These are phyloP conservation scores for Vitis hybrid DNA, from an alignment of 177 flowering plant genomes.

Conservation along the genomic window DNA sequence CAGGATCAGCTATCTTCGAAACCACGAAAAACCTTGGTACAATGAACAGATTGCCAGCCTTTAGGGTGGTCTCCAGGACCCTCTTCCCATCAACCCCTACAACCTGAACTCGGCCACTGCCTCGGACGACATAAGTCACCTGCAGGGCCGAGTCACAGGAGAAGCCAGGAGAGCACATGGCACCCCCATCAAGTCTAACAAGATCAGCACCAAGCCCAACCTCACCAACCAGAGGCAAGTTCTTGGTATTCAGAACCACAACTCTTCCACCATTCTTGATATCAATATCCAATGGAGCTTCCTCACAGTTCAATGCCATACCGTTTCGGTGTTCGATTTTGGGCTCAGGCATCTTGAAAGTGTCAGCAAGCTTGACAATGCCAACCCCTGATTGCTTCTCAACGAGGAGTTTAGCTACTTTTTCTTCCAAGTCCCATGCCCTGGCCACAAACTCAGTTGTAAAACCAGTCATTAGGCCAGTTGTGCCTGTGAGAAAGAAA, in stretches of 20 bases:
- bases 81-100: conserved; percentile 72
- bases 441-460: conserved; percentile 69
- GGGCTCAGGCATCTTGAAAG: conserved; percentile 56
- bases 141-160: conserved; percentile 88
- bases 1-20: conserved; percentile 71
- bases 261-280: conserved; percentile 76
- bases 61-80: conserved; percentile 47
- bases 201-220: conserved; percentile 91
- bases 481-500: conserved; percentile 71
- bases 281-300: conserved; percentile 80
- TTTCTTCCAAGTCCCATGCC: conserved; percentile 70
- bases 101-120: conserved; percentile 79
- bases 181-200: conserved; percentile 61
- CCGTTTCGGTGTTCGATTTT: conserved; percentile 52
- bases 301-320: conserved; percentile 67
- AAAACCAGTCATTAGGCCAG: conserved; percentile 74
- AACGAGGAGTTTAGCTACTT: conserved; percentile 50
- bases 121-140: conserved; percentile 75
- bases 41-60: conserved; percentile 61
- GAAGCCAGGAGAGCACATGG: conserved; percentile 97
- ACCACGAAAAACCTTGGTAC: conserved; percentile 90
- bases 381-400: conserved; percentile 44
- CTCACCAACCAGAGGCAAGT: conserved; percentile 77
- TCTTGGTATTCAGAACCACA: conserved; percentile 75
- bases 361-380: conserved; percentile 55